A percentile compares a stretch with the other conserved stretches of the same genome.
phyloP scores from a whole-genome alignment of 2,329 filamentous ascomycete species.

The Colletotrichum kahawae region DNA sequence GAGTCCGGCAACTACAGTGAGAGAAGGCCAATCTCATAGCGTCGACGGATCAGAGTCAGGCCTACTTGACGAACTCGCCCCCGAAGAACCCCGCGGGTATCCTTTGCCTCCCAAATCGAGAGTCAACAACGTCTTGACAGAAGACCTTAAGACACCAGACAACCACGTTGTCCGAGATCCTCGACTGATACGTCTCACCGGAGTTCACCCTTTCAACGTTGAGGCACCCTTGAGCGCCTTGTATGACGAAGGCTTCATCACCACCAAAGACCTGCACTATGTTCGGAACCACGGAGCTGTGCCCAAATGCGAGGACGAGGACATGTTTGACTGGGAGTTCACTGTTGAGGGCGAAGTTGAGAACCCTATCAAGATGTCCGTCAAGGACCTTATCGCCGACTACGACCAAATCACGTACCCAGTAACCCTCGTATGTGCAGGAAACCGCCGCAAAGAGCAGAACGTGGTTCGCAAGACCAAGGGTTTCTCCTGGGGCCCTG shows the following conservation, averaged over 20 bases:
- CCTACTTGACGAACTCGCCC: conserved; percentile 22
- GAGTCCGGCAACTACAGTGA: conserved; percentile 44
- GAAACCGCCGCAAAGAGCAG: conserved; percentile 91
- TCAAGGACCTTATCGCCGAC: conserved; percentile 73
- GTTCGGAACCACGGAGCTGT: conserved; percentile 90
- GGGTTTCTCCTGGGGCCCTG: conserved; percentile 92
- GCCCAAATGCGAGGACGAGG: conserved; percentile 73
- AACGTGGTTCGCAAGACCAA: conserved; percentile 90
- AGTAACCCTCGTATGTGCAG: conserved; percentile 88
- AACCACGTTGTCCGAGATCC: conserved; percentile 80
- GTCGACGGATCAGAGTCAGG: conserved; percentile 28
- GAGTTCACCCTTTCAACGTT: conserved; percentile 89
- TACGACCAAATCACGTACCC: conserved; percentile 87
- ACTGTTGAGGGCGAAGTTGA: conserved; percentile 84
- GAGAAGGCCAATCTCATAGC: conserved; percentile 39
- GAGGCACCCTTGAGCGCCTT: conserved; percentile 82
- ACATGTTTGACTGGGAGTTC: conserved; percentile 81
- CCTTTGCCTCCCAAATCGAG: conserved; percentile 72
- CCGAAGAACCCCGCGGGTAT: conserved; percentile 42
- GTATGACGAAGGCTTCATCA: conserved; percentile 83
- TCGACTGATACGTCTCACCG: conserved; percentile 83
- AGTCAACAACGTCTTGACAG: conserved; percentile 67
- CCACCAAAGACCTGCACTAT: conserved; percentile 86
- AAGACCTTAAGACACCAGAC: conserved; percentile 86
- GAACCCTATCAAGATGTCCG: conserved; percentile 72